phyloP scores from a whole-genome alignment of 2,329 filamentous ascomycete genomes.

The Cercospora sp. region DNA sequence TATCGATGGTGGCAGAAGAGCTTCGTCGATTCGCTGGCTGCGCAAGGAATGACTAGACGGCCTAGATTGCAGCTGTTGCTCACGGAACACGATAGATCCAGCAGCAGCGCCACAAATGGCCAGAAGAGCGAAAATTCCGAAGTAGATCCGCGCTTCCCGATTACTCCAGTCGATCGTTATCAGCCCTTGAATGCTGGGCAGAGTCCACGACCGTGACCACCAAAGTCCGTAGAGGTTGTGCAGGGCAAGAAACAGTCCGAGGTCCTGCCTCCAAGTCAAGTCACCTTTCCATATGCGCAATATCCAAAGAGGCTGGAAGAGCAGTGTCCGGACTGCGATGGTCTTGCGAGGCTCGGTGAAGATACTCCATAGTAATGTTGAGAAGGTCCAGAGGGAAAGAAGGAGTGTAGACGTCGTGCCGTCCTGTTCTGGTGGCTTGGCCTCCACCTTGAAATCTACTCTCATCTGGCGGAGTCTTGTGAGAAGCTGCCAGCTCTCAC shows the following conservation, averaged over 20 bases:
- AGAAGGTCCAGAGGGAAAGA: constrained; percentile 31
- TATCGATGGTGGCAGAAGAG: constrained; percentile 52
- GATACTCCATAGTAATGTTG: constrained; percentile 37
- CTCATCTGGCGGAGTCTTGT: neutral
- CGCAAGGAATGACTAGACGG: constrained; percentile 19
- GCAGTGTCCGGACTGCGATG: constrained; percentile 33
- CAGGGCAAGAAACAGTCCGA: constrained; percentile 28
- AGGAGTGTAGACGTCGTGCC: constrained; percentile 23
- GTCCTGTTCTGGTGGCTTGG: neutral
- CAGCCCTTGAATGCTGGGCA: constrained; percentile 18
- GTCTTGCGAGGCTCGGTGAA: constrained; percentile 36
- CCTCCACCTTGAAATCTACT: neutral
- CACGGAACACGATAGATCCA: constrained; percentile 35
- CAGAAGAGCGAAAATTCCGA: constrained; percentile 34
- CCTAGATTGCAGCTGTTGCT: constrained; percentile 27
- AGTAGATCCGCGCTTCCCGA: constrained; percentile 29
- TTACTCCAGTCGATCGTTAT: constrained; percentile 21
- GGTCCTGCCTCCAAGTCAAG: constrained; percentile 33
- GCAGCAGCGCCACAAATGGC: constrained; percentile 34
- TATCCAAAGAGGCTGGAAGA: constrained; percentile 38
- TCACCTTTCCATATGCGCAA: constrained; percentile 29
- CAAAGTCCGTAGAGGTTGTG: constrained; percentile 31
- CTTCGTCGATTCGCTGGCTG: constrained; percentile 35
- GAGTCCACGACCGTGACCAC: constrained; percentile 31
- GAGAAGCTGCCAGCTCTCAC: neutral